Base-by-base conservation (phyloP, 805 yeast species). In the Yarrowia alimentaria region DNA sequence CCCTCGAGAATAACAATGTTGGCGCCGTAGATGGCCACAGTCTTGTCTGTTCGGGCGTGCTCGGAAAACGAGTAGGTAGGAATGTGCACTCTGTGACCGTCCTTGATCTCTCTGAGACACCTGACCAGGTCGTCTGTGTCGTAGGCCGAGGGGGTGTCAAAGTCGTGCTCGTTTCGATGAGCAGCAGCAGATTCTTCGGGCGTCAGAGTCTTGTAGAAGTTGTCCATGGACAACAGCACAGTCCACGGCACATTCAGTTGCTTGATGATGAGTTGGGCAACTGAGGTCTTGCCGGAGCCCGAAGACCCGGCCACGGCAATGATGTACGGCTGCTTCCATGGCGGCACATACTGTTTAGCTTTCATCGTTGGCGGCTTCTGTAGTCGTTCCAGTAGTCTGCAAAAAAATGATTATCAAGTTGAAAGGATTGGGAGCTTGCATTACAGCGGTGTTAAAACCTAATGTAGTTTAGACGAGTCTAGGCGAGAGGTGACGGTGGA, bases 221-320 rank as follows among this genome's bases (percentile, higher is more conserved):
- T 91, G 64, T 93, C 99, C 68, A 89, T 74, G 1, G 96, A 85
- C 16, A 91, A 63, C 52, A 93, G 71, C 10, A 93, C 91, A 0
- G 97, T 87, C 96, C 98, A 90, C 1, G 98, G 98, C 51, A 87
- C 67, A 53, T 70, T 70, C 37, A 80, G 71, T 55, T 81, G 80
- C 51, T 83, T 78, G 48, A 90, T 85, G 58, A 93, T 83, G 56
- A 78, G 77, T 29, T 88, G 81, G 0, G 97, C 93, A 14, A 93
- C 87, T 26, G 95, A 83, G 0, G 98, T 91, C 63, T 91, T 91
- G 1, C 99, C 99, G 0, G 96, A 86, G 1, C 98, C 94, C 12
- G 86, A 79, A 19, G 79, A 75, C 1, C 95, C 95, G 0, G 94
- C 94, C 14, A 86, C 76, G n/a, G 94, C 95, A 56, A 86, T 86